These are phyloP conservation scores for Tolypocladium paradoxum DNA, from an alignment of 2,329 filamentous ascomycete species.

Conservation along the genomic window DNA sequence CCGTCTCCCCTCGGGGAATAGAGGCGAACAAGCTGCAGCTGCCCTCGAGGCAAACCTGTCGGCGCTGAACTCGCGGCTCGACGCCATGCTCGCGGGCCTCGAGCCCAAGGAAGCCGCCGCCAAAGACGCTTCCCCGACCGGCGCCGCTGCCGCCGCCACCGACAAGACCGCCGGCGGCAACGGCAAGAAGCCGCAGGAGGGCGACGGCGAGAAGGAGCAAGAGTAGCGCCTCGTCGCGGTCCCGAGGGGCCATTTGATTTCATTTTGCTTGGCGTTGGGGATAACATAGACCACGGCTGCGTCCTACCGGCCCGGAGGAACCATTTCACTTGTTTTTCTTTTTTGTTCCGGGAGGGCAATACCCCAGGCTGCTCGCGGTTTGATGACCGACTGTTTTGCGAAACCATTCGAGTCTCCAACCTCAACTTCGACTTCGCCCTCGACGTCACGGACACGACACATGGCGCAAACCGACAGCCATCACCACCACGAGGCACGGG, in stretches of 20 bases:
- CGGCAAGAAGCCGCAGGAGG: not conserved
- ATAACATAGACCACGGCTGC: not conserved
- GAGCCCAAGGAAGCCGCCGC: constrained; percentile 17
- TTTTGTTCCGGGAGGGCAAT: not conserved
- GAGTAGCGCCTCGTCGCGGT: not conserved
- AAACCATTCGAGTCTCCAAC: not conserved
- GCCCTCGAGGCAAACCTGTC: constrained; percentile 42
- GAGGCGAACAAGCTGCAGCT: constrained; percentile 43
- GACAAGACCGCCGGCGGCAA: not conserved
- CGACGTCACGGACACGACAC: not conserved
- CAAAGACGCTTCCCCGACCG: not conserved
- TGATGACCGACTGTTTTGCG: not conserved
- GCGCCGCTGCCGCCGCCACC: not conserved
- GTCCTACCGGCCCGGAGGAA: not conserved
- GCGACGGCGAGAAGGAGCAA: constrained; percentile 1
- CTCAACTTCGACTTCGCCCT: not conserved
- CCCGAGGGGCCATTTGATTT: not conserved
- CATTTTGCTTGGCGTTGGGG: not conserved
- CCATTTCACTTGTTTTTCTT: not conserved
- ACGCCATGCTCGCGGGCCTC: constrained; percentile 39
- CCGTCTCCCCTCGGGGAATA: constrained; percentile 11
- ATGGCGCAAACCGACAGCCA: not conserved
- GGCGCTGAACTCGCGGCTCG: constrained; percentile 43
- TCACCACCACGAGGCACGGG: not conserved
- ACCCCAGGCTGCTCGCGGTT: not conserved